Evolutionary conservation across 1,139 yeast species (phyloP).

Genomic region (Meyerozyma carpophila): DNA sequence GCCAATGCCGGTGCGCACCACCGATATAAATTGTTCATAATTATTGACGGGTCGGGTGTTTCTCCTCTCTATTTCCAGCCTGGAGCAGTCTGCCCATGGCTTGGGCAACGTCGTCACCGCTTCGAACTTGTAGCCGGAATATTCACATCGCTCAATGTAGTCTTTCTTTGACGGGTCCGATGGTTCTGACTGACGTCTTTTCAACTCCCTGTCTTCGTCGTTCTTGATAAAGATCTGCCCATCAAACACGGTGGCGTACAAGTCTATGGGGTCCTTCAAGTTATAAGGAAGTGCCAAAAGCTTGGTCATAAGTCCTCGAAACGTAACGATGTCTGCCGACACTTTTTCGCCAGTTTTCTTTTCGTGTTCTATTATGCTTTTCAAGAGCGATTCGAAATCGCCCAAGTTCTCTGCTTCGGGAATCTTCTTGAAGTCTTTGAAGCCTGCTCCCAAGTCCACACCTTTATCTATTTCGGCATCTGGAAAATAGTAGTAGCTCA

Average conservation of each 20-base stretch:
- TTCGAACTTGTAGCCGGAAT: slow-evolving; percentile 83
- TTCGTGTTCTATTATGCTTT: slow-evolving; percentile 55
- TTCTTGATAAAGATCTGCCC: slow-evolving; percentile 81
- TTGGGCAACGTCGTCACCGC: slow-evolving; percentile 65
- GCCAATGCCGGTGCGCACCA: slow-evolving; percentile 83
- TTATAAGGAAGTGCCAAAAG: slow-evolving; percentile 59
- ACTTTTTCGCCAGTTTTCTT: slow-evolving; percentile 38
- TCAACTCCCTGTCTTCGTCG: slow-evolving; percentile 40
- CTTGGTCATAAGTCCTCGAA: slow-evolving; percentile 77
- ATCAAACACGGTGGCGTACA: slow-evolving; percentile 62
- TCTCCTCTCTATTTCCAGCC: slow-evolving; percentile 65
- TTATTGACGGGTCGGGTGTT: slow-evolving; percentile 54
- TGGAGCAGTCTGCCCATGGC: slow-evolving; percentile 68
- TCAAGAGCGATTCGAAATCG: slow-evolving; percentile 55
- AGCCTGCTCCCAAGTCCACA: slow-evolving; percentile 63
- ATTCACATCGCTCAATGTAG: slow-evolving; percentile 41
- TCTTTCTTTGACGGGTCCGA: slow-evolving; percentile 28
- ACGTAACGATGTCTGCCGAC: slow-evolving; percentile 67
- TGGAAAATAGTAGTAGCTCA: slow-evolving; percentile 68
- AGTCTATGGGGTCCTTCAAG: slow-evolving; percentile 50
- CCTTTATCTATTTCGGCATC: slow-evolving; percentile 52
- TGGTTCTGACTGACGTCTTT: slow-evolving; percentile 21
- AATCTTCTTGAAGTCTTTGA: slow-evolving; percentile 47
- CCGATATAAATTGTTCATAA: slow-evolving; percentile 71
- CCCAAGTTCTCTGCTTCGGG: slow-evolving; percentile 49